These are phyloP conservation scores for Porodaedalea pini DNA, from an alignment of 1,284 basidiomycete genomes.

Conservation along the genomic window DNA sequence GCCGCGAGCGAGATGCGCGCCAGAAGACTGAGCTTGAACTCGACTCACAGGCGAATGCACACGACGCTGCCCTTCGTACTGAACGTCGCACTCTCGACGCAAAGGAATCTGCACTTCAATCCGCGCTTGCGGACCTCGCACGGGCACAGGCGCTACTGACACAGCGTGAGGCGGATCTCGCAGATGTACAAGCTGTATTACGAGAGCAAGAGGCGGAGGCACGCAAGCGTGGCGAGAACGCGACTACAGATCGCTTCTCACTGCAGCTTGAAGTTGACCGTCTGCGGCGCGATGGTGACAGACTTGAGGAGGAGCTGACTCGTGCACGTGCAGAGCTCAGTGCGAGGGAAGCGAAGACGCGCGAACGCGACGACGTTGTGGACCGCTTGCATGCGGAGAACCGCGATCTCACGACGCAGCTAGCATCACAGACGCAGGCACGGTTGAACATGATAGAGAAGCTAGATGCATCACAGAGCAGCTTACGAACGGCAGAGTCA, in stretches of 20 bases:
- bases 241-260: slow-evolving; percentile 80
- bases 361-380: slow-evolving; percentile 66
- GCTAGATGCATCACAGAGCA: slow-evolving; percentile 66
- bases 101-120: slow-evolving; percentile 64
- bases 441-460: slow-evolving; percentile 82
- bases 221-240: slow-evolving; percentile 74
- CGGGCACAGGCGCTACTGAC: slow-evolving; percentile 57
- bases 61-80: slow-evolving; percentile 54
- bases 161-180: slow-evolving; percentile 71
- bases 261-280: slow-evolving; percentile 90
- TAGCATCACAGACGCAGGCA: slow-evolving; percentile 82
- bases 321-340: slow-evolving; percentile 72
- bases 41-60: slow-evolving; percentile 50
- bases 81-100: slow-evolving; percentile 60
- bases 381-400: slow-evolving; percentile 77
- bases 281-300: slow-evolving; percentile 79
- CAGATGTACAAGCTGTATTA: slow-evolving; percentile 70
- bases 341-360: slow-evolving; percentile 58
- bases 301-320: slow-evolving; percentile 77
- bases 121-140: slow-evolving; percentile 56
- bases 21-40: slow-evolving; percentile 57
- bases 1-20: slow-evolving; percentile 50
- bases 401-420: slow-evolving; percentile 69
- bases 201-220: slow-evolving; percentile 63
- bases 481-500: slow-evolving; percentile 59